These are phyloP conservation scores for Trametes coccinea DNA, from an alignment of 768 basidiomycete species.

Conservation along the genomic window DNA sequence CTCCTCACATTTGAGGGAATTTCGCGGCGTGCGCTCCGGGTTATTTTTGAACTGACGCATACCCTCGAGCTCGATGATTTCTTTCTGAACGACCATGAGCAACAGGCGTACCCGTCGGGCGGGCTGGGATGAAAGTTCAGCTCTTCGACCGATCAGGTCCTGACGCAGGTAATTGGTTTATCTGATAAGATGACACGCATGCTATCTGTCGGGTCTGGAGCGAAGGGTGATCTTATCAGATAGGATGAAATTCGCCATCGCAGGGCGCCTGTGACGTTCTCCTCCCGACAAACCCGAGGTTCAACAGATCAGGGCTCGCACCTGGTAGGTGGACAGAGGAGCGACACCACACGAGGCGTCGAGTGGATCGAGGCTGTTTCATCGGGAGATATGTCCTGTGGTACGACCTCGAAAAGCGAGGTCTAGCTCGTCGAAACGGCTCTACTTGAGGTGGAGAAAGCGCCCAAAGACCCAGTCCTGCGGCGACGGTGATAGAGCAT, in stretches of 20 bases:
- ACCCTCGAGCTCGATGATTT: not conserved
- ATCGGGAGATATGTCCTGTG: not conserved
- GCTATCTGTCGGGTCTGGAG: not conserved
- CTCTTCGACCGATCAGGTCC: not conserved
- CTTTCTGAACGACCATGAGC: not conserved
- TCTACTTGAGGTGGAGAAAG: not conserved
- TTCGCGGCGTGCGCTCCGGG: not conserved
- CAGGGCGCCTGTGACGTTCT: not conserved
- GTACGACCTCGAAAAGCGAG: not conserved
- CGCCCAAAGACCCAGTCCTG: not conserved
- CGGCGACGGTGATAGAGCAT: not conserved
- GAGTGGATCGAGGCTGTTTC: not conserved
- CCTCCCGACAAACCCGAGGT: not conserved
- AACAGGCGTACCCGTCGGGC: not conserved
- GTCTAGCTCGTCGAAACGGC: not conserved
- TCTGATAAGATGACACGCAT: constrained; percentile 12
- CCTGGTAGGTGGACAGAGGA: not conserved
- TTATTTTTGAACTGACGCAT: not conserved
- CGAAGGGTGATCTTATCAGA: constrained; percentile 7
- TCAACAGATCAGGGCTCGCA: constrained; percentile 9
- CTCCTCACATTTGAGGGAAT: not conserved
- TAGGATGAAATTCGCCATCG: not conserved
- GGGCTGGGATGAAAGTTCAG: not conserved
- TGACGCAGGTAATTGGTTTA: constrained; percentile 1
- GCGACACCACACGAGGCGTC: not conserved